Evolutionary conservation across 2,329 filamentous ascomycete genomes (phyloP).

Genomic region (Colletotrichum tabaci): DNA sequence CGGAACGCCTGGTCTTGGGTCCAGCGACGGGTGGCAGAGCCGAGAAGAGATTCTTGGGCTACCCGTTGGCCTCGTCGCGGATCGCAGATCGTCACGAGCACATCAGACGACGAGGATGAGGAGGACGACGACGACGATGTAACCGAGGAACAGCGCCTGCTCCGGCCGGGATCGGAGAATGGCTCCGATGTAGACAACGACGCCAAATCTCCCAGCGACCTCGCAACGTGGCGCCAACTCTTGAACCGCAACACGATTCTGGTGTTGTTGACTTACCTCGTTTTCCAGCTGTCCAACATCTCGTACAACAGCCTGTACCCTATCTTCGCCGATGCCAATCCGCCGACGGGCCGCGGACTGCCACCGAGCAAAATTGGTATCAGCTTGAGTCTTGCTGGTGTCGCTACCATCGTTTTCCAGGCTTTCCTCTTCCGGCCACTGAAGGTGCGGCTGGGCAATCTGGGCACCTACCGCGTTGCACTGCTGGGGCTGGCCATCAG

Average conservation of each 20-base stretch:
- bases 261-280: conserved; percentile 86
- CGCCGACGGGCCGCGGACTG: conserved; percentile 83
- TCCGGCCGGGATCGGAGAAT: conserved; percentile 52
- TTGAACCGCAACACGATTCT: conserved; percentile 87
- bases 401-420: conserved; percentile 92
- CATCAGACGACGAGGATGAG: conserved; percentile 46
- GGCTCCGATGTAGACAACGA: conserved; percentile 65
- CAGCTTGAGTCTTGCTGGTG: conserved; percentile 85
- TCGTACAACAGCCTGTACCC: conserved; percentile 96
- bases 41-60: conserved; percentile 55
- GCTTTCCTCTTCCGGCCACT: conserved; percentile 86
- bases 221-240: conserved; percentile 68
- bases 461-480: conserved; percentile 84
- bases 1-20: conserved; percentile 50
- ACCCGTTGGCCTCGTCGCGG: conserved; percentile 55
- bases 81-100: conserved; percentile 40
- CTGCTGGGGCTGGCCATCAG: conserved; percentile 85
- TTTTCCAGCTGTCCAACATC: conserved; percentile 95
- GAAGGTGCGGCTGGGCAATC: conserved; percentile 85
- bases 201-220: conserved; percentile 66
- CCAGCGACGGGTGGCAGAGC: conserved; percentile 39
- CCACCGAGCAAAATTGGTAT: conserved; percentile 87
- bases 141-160: conserved; percentile 45
- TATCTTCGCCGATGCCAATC: conserved; percentile 84
- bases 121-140: conserved; percentile 41